phyloP scores from a whole-genome alignment of 2,329 filamentous ascomycete genomes.

The Talaromyces sp. region DNA sequence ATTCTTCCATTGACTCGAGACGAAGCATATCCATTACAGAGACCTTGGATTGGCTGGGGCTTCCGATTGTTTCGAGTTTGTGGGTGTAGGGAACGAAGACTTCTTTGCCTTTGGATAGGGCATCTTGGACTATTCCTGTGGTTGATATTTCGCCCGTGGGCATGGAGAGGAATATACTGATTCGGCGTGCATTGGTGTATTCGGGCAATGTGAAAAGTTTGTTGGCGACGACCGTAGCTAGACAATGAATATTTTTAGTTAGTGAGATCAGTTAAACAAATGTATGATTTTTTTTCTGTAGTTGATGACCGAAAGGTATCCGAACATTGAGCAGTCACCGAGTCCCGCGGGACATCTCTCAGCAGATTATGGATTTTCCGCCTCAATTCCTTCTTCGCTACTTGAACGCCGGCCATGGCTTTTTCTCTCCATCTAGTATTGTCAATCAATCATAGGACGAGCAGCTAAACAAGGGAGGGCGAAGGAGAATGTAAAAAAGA shows the following conservation, averaged over 20 bases:
- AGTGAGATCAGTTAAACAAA: slow-evolving; percentile 17
- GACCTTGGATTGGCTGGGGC: slow-evolving; percentile 43
- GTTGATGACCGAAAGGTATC: slow-evolving; percentile 13
- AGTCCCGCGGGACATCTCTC: slow-evolving; percentile 58
- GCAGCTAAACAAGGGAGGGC: not conserved
- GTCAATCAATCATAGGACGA: not conserved
- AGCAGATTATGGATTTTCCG: slow-evolving; percentile 66
- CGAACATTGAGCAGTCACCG: slow-evolving; percentile 68
- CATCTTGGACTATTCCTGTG: slow-evolving; percentile 74
- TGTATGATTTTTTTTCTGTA: not conserved
- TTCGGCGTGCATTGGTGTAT: slow-evolving; percentile 68
- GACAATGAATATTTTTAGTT: slow-evolving; percentile 22
- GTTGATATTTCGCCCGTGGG: slow-evolving; percentile 83
- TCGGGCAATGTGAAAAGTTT: slow-evolving; percentile 65
- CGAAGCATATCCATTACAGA: slow-evolving; percentile 96
- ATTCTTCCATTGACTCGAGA: slow-evolving; percentile 69
- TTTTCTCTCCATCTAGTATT: not conserved
- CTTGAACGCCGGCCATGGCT: slow-evolving; percentile 56
- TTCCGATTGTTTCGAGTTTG: slow-evolving; percentile 40
- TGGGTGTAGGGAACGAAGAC: slow-evolving; percentile 92
- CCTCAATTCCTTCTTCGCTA: slow-evolving; percentile 74
- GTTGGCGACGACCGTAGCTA: slow-evolving; percentile 65
- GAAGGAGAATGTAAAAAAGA: not conserved
- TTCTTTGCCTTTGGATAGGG: slow-evolving; percentile 70
- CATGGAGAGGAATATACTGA: slow-evolving; percentile 94